Evolutionary conservation across 768 basidiomycete species (phyloP), one percentile per base, ranked within the genome.

Genomic region (Rhizopogon salebrosus): DNA sequence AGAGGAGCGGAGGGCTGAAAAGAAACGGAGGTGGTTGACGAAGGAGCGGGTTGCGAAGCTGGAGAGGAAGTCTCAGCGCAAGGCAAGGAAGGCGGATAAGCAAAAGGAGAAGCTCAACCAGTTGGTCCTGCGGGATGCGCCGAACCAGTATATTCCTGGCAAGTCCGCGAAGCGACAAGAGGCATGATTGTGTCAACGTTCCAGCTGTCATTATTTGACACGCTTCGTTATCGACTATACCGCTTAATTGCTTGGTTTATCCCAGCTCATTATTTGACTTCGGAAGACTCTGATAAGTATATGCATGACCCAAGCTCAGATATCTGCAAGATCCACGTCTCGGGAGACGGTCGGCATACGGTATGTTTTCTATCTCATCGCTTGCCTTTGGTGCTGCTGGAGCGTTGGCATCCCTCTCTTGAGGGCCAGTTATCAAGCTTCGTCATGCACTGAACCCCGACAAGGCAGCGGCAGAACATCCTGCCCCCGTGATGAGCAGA

Each of bases 131-230:
- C 68, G 70, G 57, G 76, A 77, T 18, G 78, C 76, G 54, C 66
- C 75, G 34, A 87, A 87, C 72, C 85, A 87, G 59, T 72, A 80
- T 53, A 71, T 84, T 51, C 84, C 83, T 48, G 52, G 46, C 27
- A 55, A 49, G 31, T 41, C 52, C 38, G 37, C 51, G 38, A 60
- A 55, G 41, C 58, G 45, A 45, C 24, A 22, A 48, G 20, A 46
- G 38, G 37, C 39, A 20, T 41, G 22, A 53, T 18, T 24, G n/a
- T n/a, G 29, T 23, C 16, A 13, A 34, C 7, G 11, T 45, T 45
- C 23, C 24, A 50, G 38, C 3, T 46, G 29, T 49, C 22, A 22
- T 48, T 41, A 41, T 41, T 41, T 16, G 24, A 18, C 16, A 34
- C 20, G 20, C 14, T 10, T 31, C 8, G 3, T 22, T 46, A 16